phyloP scores from a whole-genome alignment of 2,329 filamentous ascomycete genomes.

The Botrytis sinoallii region DNA sequence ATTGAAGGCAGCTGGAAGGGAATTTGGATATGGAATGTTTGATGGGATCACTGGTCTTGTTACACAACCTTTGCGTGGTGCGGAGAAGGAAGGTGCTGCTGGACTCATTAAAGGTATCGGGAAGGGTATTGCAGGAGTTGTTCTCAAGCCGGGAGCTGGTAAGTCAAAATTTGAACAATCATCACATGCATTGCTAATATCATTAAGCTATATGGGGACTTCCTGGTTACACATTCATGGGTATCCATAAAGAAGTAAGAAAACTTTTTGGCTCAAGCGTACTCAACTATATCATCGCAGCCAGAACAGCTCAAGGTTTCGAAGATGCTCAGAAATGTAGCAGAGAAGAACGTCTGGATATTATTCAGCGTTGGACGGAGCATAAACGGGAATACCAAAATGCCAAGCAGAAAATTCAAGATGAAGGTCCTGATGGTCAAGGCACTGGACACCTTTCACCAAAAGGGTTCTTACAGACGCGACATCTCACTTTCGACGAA shows the following conservation, averaged over 20 bases:
- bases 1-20: slow-evolving; percentile 72
- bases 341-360: slow-evolving; percentile 58
- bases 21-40: slow-evolving; percentile 73
- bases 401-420: slow-evolving; percentile 39
- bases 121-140: slow-evolving; percentile 76
- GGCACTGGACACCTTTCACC: slow-evolving; percentile 29
- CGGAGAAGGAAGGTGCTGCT: slow-evolving; percentile 59
- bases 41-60: slow-evolving; percentile 80
- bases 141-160: slow-evolving; percentile 81
- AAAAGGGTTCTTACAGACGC: slow-evolving; percentile 50
- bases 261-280: slow-evolving; percentile 68
- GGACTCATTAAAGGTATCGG: slow-evolving; percentile 78
- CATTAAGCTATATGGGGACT: slow-evolving; percentile 60
- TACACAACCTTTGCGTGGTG: slow-evolving; percentile 71
- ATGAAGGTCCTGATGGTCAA: slow-evolving; percentile 33
- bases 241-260: slow-evolving; percentile 73
- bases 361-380: slow-evolving; percentile 55
- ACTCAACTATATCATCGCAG: slow-evolving; percentile 75
- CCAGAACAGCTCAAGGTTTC: slow-evolving; percentile 71
- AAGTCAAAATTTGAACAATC: slow-evolving; percentile 33
- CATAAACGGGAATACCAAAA: slow-evolving; percentile 40
- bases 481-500: slow-evolving; percentile 50
- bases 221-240: slow-evolving; percentile 80
- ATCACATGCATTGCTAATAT: slow-evolving; percentile 15
- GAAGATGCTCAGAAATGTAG: slow-evolving; percentile 58